Evolutionary conservation across 1,284 basidiomycete species (phyloP), one percentile per base, ranked within the genome.

Genomic region (Tremellales sp.): DNA sequence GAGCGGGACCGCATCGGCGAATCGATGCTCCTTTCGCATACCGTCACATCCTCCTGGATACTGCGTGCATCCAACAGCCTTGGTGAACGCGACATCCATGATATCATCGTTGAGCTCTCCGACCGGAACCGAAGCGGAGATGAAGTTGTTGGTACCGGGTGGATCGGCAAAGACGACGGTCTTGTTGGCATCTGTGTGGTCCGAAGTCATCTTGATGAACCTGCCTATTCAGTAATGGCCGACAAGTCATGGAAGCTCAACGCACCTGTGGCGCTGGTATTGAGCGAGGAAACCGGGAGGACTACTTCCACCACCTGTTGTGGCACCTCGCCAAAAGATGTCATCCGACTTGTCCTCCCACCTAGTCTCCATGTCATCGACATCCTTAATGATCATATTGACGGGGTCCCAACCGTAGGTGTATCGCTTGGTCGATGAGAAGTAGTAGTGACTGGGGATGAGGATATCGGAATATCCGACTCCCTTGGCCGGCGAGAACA

Each of bases 361-460:
- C 1, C 87, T 81, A 3, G 85, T 77, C 67, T 93, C 89, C 83
- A 87, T 85, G 49, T 82, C 78, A 61, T 92, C 90, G 1, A 84
- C 78, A 2, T 82, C 82, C 62, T 84, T 84, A 51, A 85, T 75
- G 51, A 82, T 76, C 59, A 83, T 74, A 51, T 85, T 84, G 22
- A 84, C 78, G 0, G 83, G 76, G 68, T 96, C 89, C 84, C 87
- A 92, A 1, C 86, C 92, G 60, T 96, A 96, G 0, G 89, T 89
- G 65, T 93, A 93, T 51, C 84, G 76, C 51, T 81, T 77, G 11
- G 85, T 89, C 47, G 84, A 84, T 12, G 84, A 85, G 66, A 88
- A 89, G 72, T 97, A 94, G 71, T 96, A 94, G 71, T 96, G 90
- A 58, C 87, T 90, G 0, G 92, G 92, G 56, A 97, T 91, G 46